A percentile compares a stretch with the other conserved stretches of the same genome.
These are phyloP conservation scores for Lizonia empirigonia DNA, from an alignment of 2,329 filamentous ascomycete species.

Conservation along the genomic window DNA sequence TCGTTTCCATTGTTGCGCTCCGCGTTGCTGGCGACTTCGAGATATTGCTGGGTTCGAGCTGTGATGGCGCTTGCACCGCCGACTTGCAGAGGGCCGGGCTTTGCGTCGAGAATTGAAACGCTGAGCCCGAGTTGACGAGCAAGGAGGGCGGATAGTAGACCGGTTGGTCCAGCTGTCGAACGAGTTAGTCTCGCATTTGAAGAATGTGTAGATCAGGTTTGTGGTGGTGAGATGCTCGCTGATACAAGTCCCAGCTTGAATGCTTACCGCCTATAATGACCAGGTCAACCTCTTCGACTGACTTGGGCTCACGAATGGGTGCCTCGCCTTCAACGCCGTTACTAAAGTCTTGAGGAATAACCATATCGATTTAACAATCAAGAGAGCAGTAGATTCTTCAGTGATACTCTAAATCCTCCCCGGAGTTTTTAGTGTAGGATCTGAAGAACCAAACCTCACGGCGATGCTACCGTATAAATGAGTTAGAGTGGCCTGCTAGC, in stretches of 20 bases:
- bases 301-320: neutral
- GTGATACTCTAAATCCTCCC: neutral
- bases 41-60: constrained; percentile 56
- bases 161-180: constrained; percentile 54
- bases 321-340: neutral
- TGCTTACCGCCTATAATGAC: constrained; percentile 24
- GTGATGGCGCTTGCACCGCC: constrained; percentile 58
- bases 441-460: neutral
- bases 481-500: too few species aligned
- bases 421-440: neutral
- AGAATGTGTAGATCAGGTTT: neutral
- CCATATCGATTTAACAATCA: constrained; percentile 1
- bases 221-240: too few species aligned
- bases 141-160: constrained; percentile 54
- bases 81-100: constrained; percentile 49
- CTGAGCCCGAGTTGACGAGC: constrained; percentile 52
- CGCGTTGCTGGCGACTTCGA: constrained; percentile 54
- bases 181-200: neutral
- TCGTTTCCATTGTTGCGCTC: constrained; percentile 23
- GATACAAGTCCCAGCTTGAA: too few species aligned
- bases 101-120: constrained; percentile 49
- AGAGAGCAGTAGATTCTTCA: neutral
- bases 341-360: neutral
- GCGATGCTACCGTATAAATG: too few species aligned
- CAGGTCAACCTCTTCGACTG: constrained; percentile 16